A percentile compares a stretch with the other conserved stretches of the same genome.
phyloP scores from a whole-genome alignment of 495 filamentous ascomycete species.

The Lasiosphaeria ovina region DNA sequence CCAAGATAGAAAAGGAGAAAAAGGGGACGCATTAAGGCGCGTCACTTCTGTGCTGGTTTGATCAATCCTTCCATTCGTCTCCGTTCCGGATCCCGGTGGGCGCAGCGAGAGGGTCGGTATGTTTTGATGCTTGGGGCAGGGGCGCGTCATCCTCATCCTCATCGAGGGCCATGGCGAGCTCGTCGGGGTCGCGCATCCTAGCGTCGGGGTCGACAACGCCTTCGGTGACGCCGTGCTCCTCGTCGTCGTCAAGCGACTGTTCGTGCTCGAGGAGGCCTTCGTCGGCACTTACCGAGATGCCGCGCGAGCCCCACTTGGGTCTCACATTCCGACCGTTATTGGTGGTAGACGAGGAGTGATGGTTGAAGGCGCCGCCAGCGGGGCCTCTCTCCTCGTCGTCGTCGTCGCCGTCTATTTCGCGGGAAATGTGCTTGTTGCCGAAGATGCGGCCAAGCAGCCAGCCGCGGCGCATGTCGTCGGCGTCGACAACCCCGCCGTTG shows the following conservation, averaged over 20 bases:
- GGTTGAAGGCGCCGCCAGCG: slow-evolving; percentile 29
- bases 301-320: slow-evolving; percentile 70
- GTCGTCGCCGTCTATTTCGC: slow-evolving; percentile 17
- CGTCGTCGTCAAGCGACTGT: slow-evolving; percentile 17
- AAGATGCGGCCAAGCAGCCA: slow-evolving; percentile 65
- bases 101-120: slow-evolving; percentile 13
- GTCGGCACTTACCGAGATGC: slow-evolving; percentile 79
- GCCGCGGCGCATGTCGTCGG: slow-evolving; percentile 78
- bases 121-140: slow-evolving; percentile 4
- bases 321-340: slow-evolving; percentile 25
- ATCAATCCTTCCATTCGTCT: slow-evolving; percentile 43
- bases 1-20: no score
- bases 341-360: slow-evolving; percentile 9
- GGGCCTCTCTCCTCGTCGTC: slow-evolving; percentile 52
- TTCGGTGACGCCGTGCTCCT: slow-evolving; percentile 37
- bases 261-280: slow-evolving; percentile 63
- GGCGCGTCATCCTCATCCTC: slow-evolving; percentile 41
- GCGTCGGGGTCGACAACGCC: slow-evolving; percentile 48
- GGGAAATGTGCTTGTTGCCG: slow-evolving; percentile 44
- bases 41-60: no score
- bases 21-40: no score
- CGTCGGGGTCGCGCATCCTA: slow-evolving; percentile 57
- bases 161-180: slow-evolving; percentile 51
- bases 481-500: slow-evolving; percentile 87
- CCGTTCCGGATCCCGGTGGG: slow-evolving; percentile 37